Conservation (phyloP, 768 basidiomycete genomes). For the Russula vinacea region DNA sequence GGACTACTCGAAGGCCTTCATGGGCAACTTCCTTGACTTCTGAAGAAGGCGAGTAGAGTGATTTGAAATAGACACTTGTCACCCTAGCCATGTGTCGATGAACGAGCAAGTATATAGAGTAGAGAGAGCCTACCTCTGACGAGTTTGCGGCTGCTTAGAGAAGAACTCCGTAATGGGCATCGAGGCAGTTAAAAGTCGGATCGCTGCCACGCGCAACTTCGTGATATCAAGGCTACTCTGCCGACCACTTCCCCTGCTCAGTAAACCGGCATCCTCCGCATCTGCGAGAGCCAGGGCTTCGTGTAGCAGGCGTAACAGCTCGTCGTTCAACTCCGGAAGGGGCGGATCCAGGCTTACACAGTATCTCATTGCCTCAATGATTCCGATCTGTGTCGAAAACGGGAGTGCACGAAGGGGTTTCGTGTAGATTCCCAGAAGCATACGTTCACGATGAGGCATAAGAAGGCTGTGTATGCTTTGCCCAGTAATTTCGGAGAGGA, state of each 20-base stretch:
- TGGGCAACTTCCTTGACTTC: slow-evolving; percentile 96
- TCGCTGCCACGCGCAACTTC: slow-evolving; percentile 90
- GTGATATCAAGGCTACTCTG: slow-evolving; percentile 79
- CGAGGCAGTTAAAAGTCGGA: slow-evolving; percentile 87
- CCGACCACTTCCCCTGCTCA: slow-evolving; percentile 69
- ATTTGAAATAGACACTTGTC: slow-evolving; percentile 96
- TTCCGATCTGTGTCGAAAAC: slow-evolving; percentile 93
- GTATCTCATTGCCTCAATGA: slow-evolving; percentile 95
- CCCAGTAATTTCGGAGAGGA: slow-evolving; percentile 70
- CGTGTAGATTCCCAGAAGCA: slow-evolving; percentile 88
- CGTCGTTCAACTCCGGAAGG: slow-evolving; percentile 87
- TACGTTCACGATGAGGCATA: slow-evolving; percentile 77
- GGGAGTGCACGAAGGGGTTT: slow-evolving; percentile 94
- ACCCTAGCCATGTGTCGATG: slow-evolving; percentile 50
- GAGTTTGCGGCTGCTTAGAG: slow-evolving; percentile 73
- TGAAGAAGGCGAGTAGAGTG: slow-evolving; percentile 84
- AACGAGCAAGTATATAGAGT: slow-evolving; percentile 1
- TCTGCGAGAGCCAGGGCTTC: slow-evolving; percentile 95
- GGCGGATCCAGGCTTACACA: slow-evolving; percentile 87
- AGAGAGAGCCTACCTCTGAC: slow-evolving; percentile 62
- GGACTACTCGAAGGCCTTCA: slow-evolving; percentile 84
- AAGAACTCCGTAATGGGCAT: slow-evolving; percentile 96
- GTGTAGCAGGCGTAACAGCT: slow-evolving; percentile 84
- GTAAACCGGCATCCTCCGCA: slow-evolving; percentile 83
- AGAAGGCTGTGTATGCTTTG: slow-evolving; percentile 77